These are phyloP conservation scores for Tilletia walkeri DNA, from an alignment of 1,284 basidiomycete genomes.

Conservation along the genomic window DNA sequence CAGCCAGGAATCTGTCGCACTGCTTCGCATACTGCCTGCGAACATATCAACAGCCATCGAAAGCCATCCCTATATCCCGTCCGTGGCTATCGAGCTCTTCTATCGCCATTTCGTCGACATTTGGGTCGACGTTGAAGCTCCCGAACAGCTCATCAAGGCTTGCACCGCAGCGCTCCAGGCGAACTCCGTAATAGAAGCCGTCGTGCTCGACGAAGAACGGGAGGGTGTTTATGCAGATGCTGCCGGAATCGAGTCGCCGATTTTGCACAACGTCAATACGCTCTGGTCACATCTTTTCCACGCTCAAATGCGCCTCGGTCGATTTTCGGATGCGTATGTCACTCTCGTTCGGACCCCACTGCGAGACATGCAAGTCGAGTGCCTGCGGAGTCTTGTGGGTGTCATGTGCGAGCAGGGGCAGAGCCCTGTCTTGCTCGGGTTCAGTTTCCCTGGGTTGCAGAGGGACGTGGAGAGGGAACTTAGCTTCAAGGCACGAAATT, in stretches of 20 bases:
- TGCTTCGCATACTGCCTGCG: not conserved
- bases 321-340: slow-evolving; percentile 39
- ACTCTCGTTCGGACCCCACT: slow-evolving; percentile 41
- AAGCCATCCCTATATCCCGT: not conserved
- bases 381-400: slow-evolving; percentile 57
- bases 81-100: not conserved
- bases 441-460: slow-evolving; percentile 81
- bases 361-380: slow-evolving; percentile 20
- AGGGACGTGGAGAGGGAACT: slow-evolving; percentile 85
- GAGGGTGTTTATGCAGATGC: not conserved
- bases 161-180: slow-evolving; percentile 36
- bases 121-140: slow-evolving; percentile 36
- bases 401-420: slow-evolving; percentile 89
- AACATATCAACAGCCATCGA: not conserved
- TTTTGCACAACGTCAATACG: slow-evolving; percentile 26
- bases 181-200: slow-evolving; percentile 5
- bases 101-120: slow-evolving; percentile 20
- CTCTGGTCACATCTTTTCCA: slow-evolving; percentile 47
- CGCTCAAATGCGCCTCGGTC: slow-evolving; percentile 38
- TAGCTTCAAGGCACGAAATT: slow-evolving; percentile 90
- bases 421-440: slow-evolving; percentile 73
- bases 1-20: not conserved
- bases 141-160: slow-evolving; percentile 31
- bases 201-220: not conserved
- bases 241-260: slow-evolving; percentile 1